A percentile compares a stretch with the other conserved stretches of the same genome.
Conservation (phyloP, 2,329 filamentous ascomycete genomes). For the Cytospora chrysosperma region DNA sequence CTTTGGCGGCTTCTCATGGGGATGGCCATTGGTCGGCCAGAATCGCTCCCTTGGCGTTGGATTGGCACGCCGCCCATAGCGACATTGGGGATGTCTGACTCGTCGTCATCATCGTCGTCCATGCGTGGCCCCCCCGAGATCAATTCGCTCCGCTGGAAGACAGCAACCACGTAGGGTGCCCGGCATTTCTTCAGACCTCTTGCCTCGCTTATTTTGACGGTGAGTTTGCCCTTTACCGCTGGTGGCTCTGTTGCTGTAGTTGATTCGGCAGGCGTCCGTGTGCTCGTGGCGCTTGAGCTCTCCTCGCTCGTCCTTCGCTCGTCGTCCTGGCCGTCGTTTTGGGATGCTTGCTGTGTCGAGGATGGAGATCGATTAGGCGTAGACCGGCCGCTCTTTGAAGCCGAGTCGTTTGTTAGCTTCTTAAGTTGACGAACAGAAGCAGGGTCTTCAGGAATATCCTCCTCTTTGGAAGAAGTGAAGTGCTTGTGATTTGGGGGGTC, state of each 20-base stretch:
- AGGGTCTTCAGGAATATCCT: constrained; percentile 50
- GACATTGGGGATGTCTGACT: constrained; percentile 37
- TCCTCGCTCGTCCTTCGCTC: constrained; percentile 40
- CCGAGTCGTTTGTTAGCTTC: constrained; percentile 84
- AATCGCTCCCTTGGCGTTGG: constrained; percentile 74
- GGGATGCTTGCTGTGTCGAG: constrained; percentile 50
- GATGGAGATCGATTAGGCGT: constrained; percentile 89
- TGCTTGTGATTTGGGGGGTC: constrained; percentile 49
- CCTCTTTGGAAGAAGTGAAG: constrained; percentile 37
- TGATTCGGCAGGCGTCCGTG: constrained; percentile 49
- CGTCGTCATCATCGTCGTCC: constrained; percentile 60
- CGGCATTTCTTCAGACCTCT: constrained; percentile 77
- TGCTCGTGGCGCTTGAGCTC: constrained; percentile 48
- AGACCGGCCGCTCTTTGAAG: constrained; percentile 86
- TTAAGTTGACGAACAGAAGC: constrained; percentile 68
- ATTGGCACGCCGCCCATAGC: constrained; percentile 52
- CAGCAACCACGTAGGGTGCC: constrained; percentile 93
- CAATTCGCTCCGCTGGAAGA: constrained; percentile 95
- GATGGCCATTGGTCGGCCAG: constrained; percentile 83
- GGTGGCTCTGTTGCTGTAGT: constrained; percentile 58
- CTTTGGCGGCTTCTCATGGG: constrained; percentile 97
- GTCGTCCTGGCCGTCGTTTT: constrained; percentile 43
- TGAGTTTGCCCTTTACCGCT: constrained; percentile 80
- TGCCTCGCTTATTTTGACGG: constrained; percentile 84
- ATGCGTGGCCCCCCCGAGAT: constrained; percentile 82